phyloP scores from a whole-genome alignment of 495 filamentous ascomycete species.

The Penicillium lividum region DNA sequence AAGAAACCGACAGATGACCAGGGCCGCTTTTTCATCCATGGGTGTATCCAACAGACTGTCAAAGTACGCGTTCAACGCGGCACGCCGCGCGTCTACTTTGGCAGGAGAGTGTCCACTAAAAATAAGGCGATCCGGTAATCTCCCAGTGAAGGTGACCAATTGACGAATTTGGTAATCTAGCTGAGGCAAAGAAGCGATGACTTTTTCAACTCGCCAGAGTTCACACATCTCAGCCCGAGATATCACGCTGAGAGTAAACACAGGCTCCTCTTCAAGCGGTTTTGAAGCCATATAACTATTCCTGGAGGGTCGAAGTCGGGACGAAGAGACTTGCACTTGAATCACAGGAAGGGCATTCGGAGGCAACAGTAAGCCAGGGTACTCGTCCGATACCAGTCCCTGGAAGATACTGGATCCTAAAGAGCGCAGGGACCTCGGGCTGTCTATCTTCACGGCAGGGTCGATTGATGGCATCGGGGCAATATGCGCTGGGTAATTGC shows the following conservation, averaged over 20 bases:
- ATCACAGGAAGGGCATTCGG: slow-evolving; percentile 89
- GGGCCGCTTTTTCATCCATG: slow-evolving; percentile 75
- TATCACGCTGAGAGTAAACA: slow-evolving; percentile 87
- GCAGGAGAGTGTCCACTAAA: slow-evolving; percentile 94
- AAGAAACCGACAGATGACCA: slow-evolving; percentile 83
- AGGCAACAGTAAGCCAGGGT: slow-evolving; percentile 79
- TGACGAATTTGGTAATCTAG: slow-evolving; percentile 80
- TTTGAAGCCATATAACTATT: slow-evolving; percentile 73
- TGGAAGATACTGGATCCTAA: slow-evolving; percentile 49
- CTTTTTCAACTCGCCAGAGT: slow-evolving; percentile 92
- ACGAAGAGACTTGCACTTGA: slow-evolving; percentile 84
- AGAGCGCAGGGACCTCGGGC: slow-evolving; percentile 28
- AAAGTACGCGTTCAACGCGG: slow-evolving; percentile 81
- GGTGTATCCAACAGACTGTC: slow-evolving; percentile 78
- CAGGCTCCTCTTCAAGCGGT: slow-evolving; percentile 78
- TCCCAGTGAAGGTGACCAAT: slow-evolving; percentile 63
- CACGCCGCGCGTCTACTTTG: slow-evolving; percentile 84
- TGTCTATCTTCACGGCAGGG: slow-evolving; percentile 41
- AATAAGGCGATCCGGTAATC: slow-evolving; percentile 78
- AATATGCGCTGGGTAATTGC: slow-evolving; percentile 64
- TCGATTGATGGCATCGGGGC: slow-evolving; percentile 41
- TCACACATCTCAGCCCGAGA: slow-evolving; percentile 75
- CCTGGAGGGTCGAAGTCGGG: slow-evolving; percentile 86
- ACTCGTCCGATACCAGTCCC: slow-evolving; percentile 78
- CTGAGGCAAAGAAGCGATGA: slow-evolving; percentile 74